These are phyloP conservation scores for Cercospora beticola DNA, from an alignment of 2,329 filamentous ascomycete genomes.

Conservation along the genomic window DNA sequence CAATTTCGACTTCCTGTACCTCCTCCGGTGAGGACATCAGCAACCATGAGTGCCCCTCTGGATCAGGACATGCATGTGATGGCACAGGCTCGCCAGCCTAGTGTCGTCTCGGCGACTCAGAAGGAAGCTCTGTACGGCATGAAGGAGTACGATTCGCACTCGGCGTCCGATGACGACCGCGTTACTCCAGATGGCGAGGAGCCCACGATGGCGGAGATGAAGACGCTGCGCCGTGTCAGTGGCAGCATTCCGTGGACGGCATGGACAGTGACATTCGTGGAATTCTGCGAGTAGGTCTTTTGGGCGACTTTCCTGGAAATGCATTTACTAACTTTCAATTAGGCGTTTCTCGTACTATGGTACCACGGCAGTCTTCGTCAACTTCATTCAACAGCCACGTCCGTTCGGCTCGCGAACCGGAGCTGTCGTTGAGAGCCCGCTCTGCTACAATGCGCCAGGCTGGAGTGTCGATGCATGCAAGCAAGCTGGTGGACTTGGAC, in stretches of 20 bases:
- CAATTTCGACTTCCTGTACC: background rate
- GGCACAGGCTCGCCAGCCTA: conserved; percentile 29
- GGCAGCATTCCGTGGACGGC: conserved; percentile 49
- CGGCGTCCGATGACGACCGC: conserved; percentile 15
- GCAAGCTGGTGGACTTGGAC: conserved; percentile 43
- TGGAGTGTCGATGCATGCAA: conserved; percentile 32
- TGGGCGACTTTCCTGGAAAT: no score
- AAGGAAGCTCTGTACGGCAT: conserved; percentile 22
- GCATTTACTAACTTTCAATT: background rate
- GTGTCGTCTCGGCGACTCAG: conserved; percentile 19
- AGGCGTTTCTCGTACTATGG: conserved; percentile 47
- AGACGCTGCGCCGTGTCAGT: conserved; percentile 46
- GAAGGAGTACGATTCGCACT: conserved; percentile 17
- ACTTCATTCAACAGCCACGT: conserved; percentile 45
- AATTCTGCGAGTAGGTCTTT: conserved; percentile 45
- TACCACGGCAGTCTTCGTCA: conserved; percentile 50
- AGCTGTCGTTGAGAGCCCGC: conserved; percentile 38
- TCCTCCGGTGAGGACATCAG: background rate
- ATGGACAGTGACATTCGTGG: conserved; percentile 49
- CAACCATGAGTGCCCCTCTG: conserved; percentile 22
- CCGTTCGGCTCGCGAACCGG: conserved; percentile 41
- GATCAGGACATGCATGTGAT: conserved; percentile 26
- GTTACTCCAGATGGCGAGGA: conserved; percentile 32
- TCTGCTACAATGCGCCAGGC: conserved; percentile 39
- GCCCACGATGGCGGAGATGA: conserved; percentile 47